phyloP scores from a whole-genome alignment of 257 asterid genomes.

The Nicotiana noctiflora region DNA sequence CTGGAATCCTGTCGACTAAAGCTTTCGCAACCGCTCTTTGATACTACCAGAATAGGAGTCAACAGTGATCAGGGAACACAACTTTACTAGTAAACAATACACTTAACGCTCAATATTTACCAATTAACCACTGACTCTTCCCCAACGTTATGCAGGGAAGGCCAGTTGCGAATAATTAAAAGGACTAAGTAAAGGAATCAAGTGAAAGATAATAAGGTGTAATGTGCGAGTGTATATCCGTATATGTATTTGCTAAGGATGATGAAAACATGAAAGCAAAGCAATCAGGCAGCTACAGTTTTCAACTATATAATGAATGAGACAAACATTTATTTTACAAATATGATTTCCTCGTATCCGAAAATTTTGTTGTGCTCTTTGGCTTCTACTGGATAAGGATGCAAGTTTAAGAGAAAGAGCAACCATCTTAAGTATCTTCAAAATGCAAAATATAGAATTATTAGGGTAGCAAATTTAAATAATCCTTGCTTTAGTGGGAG shows the following conservation, averaged over 20 bases:
- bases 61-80: background rate
- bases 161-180: background rate
- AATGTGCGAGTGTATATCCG: background rate
- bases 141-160: background rate
- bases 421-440: background rate
- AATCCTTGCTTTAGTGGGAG: background rate
- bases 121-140: background rate
- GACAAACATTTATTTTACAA: background rate
- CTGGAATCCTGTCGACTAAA: slow-evolving; percentile 82
- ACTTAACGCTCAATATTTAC: background rate
- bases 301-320: background rate
- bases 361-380: background rate
- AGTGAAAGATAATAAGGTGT: background rate
- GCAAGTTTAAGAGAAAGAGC: background rate
- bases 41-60: slow-evolving; percentile 49
- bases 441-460: background rate
- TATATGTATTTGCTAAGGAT: background rate
- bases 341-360: background rate
- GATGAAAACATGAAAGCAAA: background rate
- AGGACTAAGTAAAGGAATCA: background rate
- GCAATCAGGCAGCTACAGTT: background rate
- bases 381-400: background rate
- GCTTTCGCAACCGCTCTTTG: slow-evolving; percentile 94
- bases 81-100: background rate
- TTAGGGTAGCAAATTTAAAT: background rate